These are phyloP conservation scores for Backusella mclennaniae DNA, from an alignment of 192 early-diverging fungal genomes.

Conservation along the genomic window DNA sequence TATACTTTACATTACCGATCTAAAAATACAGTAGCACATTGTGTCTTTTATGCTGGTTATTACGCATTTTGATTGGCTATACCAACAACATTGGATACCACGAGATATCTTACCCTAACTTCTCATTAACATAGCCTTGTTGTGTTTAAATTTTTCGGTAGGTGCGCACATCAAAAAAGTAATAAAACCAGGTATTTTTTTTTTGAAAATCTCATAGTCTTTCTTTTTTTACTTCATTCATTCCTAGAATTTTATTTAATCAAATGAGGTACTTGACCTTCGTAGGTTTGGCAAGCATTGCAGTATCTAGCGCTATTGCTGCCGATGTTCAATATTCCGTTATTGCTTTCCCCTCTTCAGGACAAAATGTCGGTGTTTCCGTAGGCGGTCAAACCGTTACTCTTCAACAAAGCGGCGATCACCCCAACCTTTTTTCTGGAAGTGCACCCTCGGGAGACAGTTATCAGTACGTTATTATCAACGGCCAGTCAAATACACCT, in stretches of 20 bases:
- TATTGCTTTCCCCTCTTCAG: constrained; percentile 28
- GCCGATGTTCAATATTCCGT: constrained; percentile 38
- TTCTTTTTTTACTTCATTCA: not conserved
- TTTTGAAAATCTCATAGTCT: not conserved
- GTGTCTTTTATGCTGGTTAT: not conserved
- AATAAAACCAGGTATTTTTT: not conserved
- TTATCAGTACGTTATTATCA: constrained; percentile 32
- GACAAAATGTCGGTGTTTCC: constrained; percentile 25
- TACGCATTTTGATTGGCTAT: not conserved
- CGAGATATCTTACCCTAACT: constrained; percentile 4
- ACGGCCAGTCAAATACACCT: constrained; percentile 11
- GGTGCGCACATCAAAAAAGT: not conserved
- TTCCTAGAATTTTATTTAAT: not conserved
- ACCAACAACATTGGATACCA: not conserved
- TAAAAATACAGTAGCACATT: constrained; percentile 6
- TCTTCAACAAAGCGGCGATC: constrained; percentile 6
- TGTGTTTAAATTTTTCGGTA: constrained; percentile 4
- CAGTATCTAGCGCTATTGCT: constrained; percentile 2
- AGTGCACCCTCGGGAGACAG: constrained; percentile 24
- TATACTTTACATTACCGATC: not conserved
- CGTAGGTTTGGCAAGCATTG: constrained; percentile 14
- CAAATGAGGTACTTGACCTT: constrained; percentile 23
- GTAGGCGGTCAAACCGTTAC: constrained; percentile 32
- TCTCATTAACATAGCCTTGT: not conserved
- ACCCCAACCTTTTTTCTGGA: constrained; percentile 30